Conservation (phyloP, 305 asterid species). For the Striga hermonthica region DNA sequence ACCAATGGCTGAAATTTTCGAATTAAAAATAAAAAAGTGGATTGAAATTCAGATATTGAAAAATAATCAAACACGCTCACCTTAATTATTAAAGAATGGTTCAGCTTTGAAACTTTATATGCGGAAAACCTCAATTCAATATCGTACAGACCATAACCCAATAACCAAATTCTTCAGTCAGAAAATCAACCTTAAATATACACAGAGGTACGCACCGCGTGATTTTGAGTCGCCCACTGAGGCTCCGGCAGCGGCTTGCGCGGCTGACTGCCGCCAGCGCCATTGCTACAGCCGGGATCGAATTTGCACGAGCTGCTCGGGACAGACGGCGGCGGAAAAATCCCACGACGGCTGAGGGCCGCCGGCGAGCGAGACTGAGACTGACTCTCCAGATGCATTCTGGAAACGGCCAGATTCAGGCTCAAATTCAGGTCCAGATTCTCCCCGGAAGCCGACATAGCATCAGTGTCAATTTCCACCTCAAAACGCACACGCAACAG, state of each 20-base stretch:
- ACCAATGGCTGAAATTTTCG: constrained; percentile 10
- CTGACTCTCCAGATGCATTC: constrained; percentile 34
- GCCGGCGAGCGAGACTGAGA: constrained; percentile 28
- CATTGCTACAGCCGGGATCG: constrained; percentile 14
- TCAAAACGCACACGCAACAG: background rate
- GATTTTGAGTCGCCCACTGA: constrained; percentile 24
- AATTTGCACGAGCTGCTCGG: constrained; percentile 12
- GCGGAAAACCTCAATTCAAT: background rate
- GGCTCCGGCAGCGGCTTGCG: constrained; percentile 8
- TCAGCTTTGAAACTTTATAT: background rate
- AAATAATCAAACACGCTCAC: background rate
- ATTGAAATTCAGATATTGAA: background rate
- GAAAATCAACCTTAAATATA: background rate
- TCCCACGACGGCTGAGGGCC: constrained; percentile 23
- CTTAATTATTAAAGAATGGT: background rate
- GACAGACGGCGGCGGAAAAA: constrained; percentile 27
- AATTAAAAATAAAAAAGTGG: background rate
- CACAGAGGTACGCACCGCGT: constrained; percentile 32
- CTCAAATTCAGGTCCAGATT: constrained; percentile 46
- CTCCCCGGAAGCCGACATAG: constrained; percentile 41
- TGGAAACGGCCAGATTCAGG: constrained; percentile 38
- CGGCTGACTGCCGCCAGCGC: constrained; percentile 15
- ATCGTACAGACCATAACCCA: background rate
- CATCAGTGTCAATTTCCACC: constrained; percentile 13
- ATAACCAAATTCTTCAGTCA: constrained; percentile 10